Conservation (phyloP, 495 filamentous ascomycete species). For the Penicillium waksmanii region DNA sequence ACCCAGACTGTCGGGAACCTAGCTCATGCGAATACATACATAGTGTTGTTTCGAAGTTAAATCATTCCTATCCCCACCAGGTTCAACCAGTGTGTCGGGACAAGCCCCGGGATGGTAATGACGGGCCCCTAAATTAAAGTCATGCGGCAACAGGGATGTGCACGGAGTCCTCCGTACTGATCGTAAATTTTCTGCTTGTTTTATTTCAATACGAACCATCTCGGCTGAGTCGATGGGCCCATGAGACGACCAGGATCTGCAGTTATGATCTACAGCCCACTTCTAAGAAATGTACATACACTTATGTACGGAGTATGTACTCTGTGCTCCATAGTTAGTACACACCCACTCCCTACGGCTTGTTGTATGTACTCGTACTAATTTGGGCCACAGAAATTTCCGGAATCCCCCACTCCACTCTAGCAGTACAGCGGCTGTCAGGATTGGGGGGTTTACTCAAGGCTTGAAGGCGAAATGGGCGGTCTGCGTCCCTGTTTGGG, state of each 20-base stretch:
- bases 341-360: too few relatives aligned
- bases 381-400: neutral
- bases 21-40: neutral
- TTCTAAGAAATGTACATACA: neutral
- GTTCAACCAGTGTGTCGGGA: slow-evolving; percentile 13
- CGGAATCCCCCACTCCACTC: neutral
- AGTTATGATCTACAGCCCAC: slow-evolving; percentile 1
- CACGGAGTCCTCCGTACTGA: neutral
- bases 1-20: slow-evolving; percentile 12
- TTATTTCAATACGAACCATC: neutral
- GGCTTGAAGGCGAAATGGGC: neutral
- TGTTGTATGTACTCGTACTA: too few relatives aligned
- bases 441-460: neutral
- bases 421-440: neutral
- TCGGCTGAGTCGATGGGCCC: neutral
- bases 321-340: too few relatives aligned
- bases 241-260: slow-evolving; percentile 5
- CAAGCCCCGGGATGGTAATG: neutral
- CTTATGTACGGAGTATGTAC: neutral
- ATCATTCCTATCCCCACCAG: slow-evolving; percentile 1
- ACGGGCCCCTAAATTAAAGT: neutral
- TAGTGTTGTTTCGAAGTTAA: neutral
- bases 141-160: neutral
- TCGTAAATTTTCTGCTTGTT: neutral
- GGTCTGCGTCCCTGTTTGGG: slow-evolving; percentile 9